Evolutionary conservation across 345 rosid genomes (phyloP), one percentile per base, ranked within the genome.

Genomic region (Euphorbia pulcherrima): DNA sequence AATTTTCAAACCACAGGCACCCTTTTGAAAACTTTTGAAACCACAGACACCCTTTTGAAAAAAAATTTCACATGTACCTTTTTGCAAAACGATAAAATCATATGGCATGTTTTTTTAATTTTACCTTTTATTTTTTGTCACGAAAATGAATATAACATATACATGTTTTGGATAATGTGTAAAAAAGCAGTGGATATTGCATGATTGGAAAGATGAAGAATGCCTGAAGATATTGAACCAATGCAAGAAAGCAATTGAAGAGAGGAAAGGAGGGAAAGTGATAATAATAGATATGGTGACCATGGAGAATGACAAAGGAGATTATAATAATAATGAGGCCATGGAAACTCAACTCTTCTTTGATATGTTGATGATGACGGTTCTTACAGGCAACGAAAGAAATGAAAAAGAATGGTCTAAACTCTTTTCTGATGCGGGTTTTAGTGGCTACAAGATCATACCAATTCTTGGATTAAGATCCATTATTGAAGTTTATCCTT

Each of bases 141-240:
- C n/a, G n/a, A n/a, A n/a, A n/a, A n/a, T n/a, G n/a, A n/a, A n/a
- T n/a, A n/a, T n/a, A n/a, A n/a, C n/a, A n/a, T n/a, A 54, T 54
- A 16, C 4, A 2, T 47, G 18, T 5, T 21, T 1, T 40, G 23
- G 56, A 6, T 62, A 21, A 5, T 18, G 4, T 11, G 8, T 3
- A 6, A 14, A 52, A 6, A 50, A 8, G 1, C 62, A 68, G 64
- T 46, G 57, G 33, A 68, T 68, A 57, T 21, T 68, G 28, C 64
- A 68, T 20, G 64, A 58, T 16, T 68, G 64, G 64, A 68, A 9
- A 3, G 72, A 68, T 8, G 72, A 58, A 50, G 64, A 68, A 44
- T 58, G 72, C 23, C 18, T 68, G 29, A 46, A 68, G 28, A 68
- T 46, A 33, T 41, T 68, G 1, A n/a, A 58, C 46, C 3, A 1